phyloP scores from a whole-genome alignment of 768 basidiomycete species.

The Sporobolomyces phaffii region DNA sequence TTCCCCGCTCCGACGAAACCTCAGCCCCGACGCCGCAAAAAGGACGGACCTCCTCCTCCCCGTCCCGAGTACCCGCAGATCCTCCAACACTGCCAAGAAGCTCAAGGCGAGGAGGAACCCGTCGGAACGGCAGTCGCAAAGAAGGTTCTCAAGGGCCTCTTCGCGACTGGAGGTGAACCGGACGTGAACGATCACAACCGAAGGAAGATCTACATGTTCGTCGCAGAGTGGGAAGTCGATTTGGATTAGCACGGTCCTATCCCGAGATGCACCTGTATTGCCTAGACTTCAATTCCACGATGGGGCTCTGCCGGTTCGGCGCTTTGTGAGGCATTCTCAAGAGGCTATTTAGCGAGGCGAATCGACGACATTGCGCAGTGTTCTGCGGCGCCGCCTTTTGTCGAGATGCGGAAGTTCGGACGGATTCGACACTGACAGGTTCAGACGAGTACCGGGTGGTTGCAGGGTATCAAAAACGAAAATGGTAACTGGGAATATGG shows the following conservation, averaged over 20 bases:
- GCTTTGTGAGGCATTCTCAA: too few relatives aligned
- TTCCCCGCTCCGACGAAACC: constrained; percentile 24
- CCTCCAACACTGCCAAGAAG: constrained; percentile 42
- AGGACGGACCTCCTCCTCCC: constrained; percentile 44
- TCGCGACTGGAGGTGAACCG: constrained; percentile 65
- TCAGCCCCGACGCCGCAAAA: constrained; percentile 43
- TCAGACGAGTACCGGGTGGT: too few relatives aligned
- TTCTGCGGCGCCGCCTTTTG: too few relatives aligned
- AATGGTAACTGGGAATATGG: background rate
- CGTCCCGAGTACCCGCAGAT: constrained; percentile 44
- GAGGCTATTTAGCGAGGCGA: too few relatives aligned
- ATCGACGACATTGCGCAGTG: too few relatives aligned
- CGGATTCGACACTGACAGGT: too few relatives aligned
- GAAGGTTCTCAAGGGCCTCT: constrained; percentile 49
- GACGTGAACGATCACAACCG: constrained; percentile 73
- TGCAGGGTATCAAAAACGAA: too few relatives aligned
- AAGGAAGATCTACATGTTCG: constrained; percentile 62
- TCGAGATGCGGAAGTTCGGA: too few relatives aligned
- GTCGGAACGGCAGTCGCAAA: constrained; percentile 16
- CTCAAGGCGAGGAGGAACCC: constrained; percentile 1
- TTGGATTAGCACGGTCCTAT: constrained; percentile 13
- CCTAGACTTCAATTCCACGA: too few relatives aligned
- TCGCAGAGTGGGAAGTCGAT: constrained; percentile 12
- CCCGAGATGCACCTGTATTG: too few relatives aligned
- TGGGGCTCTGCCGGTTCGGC: too few relatives aligned